These are phyloP conservation scores for Rhypophila decipiens DNA, from an alignment of 495 filamentous ascomycete genomes.

Conservation along the genomic window DNA sequence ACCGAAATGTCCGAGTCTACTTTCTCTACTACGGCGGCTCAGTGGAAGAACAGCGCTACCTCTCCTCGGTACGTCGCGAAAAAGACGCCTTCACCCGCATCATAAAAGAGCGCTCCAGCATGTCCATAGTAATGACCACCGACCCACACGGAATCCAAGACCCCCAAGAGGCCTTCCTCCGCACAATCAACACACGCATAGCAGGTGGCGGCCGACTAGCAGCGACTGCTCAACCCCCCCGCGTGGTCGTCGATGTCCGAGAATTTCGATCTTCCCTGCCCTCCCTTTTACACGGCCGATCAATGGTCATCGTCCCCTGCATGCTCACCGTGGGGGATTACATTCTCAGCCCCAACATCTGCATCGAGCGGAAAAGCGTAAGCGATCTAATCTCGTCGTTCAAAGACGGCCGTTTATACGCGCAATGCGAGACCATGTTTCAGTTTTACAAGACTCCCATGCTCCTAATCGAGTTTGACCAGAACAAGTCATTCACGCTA, in stretches of 20 bases:
- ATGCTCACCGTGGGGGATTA: constrained; percentile 97
- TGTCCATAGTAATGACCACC: constrained; percentile 75
- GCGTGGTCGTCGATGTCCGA: constrained; percentile 89
- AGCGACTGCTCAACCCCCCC: constrained; percentile 85
- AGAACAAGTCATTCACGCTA: constrained; percentile 93
- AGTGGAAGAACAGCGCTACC: constrained; percentile 93
- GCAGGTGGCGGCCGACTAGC: constrained; percentile 85
- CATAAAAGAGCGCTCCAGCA: constrained; percentile 86
- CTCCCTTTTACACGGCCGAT: constrained; percentile 81
- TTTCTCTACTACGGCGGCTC: constrained; percentile 94
- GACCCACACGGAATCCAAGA: constrained; percentile 68
- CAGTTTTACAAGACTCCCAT: constrained; percentile 85
- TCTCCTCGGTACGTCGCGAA: constrained; percentile 80
- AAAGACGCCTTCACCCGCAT: constrained; percentile 93
- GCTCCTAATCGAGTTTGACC: constrained; percentile 95
- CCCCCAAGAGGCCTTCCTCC: constrained; percentile 85
- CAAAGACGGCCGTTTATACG: constrained; percentile 83
- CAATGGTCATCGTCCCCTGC: constrained; percentile 80
- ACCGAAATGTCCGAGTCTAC: constrained; percentile 84
- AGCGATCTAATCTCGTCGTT: constrained; percentile 87
- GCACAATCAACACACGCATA: constrained; percentile 94
- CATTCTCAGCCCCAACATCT: constrained; percentile 82
- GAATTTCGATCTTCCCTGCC: constrained; percentile 93
- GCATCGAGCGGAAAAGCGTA: constrained; percentile 89
- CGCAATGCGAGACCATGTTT: constrained; percentile 90